Evolutionary conservation across 257 asterid genomes (phyloP).

Genomic region (Marsdenia floribunda): DNA sequence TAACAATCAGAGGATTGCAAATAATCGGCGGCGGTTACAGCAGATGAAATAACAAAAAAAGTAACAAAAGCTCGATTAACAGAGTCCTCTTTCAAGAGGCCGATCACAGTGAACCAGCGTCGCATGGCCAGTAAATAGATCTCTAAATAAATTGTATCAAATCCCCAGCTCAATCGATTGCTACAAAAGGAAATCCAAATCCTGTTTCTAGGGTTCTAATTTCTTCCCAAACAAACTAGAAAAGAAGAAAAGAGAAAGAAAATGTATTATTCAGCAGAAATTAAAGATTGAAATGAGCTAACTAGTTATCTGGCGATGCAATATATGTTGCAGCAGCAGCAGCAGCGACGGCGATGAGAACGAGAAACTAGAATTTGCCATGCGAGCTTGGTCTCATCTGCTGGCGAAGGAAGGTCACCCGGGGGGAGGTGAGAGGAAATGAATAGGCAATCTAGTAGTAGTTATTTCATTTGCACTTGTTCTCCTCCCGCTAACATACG

Average conservation of each 20-base stretch:
- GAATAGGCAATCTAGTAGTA: neutral
- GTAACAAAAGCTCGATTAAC: slow-evolving; percentile 10
- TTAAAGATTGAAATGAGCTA: neutral
- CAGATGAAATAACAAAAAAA: slow-evolving; percentile 2
- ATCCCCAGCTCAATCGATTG: neutral
- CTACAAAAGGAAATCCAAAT: neutral
- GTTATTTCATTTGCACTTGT: neutral
- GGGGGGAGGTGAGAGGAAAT: neutral
- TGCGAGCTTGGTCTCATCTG: slow-evolving; percentile 11
- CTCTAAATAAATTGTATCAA: slow-evolving; percentile 17
- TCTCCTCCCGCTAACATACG: neutral
- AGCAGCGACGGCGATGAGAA: slow-evolving; percentile 26
- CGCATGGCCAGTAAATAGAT: slow-evolving; percentile 78
- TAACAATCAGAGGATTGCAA: slow-evolving; percentile 22
- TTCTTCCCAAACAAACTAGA: slow-evolving; percentile 3
- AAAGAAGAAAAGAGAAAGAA: neutral
- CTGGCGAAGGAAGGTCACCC: slow-evolving; percentile 17
- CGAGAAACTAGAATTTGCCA: slow-evolving; percentile 24
- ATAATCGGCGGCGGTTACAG: slow-evolving; percentile 15
- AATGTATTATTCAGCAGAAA: neutral
- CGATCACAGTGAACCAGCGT: slow-evolving; percentile 57
- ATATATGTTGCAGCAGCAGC: neutral
- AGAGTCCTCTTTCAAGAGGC: slow-evolving; percentile 80
- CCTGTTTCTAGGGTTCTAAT: neutral
- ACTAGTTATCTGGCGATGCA: neutral